These are phyloP conservation scores for Aureoboletus auriporus DNA, from an alignment of 768 basidiomycete species.

Conservation along the genomic window DNA sequence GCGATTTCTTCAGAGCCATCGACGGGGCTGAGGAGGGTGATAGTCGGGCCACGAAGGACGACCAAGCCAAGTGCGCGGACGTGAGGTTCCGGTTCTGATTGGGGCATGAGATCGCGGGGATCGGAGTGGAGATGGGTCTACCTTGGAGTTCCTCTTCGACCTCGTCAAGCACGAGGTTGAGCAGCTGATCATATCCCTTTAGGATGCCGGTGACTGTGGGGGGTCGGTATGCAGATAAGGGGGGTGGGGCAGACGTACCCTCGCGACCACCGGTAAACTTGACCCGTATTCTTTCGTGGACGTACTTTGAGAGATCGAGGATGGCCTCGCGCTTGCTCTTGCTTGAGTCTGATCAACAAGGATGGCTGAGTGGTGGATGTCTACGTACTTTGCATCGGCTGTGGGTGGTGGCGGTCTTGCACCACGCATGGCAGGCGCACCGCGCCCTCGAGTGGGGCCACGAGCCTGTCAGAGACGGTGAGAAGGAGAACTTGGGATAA, in stretches of 20 bases:
- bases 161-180: conserved; percentile 96
- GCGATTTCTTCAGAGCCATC: conserved; percentile 94
- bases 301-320: conserved; percentile 91
- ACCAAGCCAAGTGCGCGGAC: conserved; percentile 74
- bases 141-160: conserved; percentile 81
- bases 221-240: background rate
- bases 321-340: conserved; percentile 81
- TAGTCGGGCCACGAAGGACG: conserved; percentile 90
- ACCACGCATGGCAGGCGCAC: conserved; percentile 33
- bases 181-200: conserved; percentile 94
- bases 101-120: conserved; percentile 8
- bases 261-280: conserved; percentile 98
- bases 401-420: conserved; percentile 10
- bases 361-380: conserved; percentile 4
- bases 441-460: conserved; percentile 45
- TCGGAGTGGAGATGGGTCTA: conserved; percentile 29
- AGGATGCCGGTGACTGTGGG: conserved; percentile 78
- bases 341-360: conserved; percentile 30
- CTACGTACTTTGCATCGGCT: conserved; percentile 27
- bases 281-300: conserved; percentile 86
- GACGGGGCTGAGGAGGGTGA: conserved; percentile 90
- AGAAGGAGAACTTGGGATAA: conserved; percentile 10
- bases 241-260: conserved; percentile 45
- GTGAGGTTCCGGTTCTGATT: conserved; percentile 58
- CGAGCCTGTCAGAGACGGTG: conserved; percentile 47